These are phyloP conservation scores for Austroboletus eburneus DNA, from an alignment of 768 basidiomycete genomes.

Conservation along the genomic window DNA sequence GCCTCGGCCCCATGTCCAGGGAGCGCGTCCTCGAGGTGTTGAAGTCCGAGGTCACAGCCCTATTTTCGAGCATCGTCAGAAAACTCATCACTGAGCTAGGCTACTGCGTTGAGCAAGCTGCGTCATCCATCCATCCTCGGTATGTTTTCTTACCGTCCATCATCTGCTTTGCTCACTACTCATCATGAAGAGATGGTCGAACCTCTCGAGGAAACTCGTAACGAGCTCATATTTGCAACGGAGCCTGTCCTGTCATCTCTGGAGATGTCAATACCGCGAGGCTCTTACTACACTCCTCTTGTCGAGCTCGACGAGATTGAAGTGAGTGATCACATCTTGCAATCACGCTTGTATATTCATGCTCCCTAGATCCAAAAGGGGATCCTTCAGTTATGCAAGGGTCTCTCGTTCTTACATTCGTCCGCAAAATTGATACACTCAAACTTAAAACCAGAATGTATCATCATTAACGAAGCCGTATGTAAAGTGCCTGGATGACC, in stretches of 20 bases:
- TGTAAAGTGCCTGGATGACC: constrained; percentile 24
- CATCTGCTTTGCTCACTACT: constrained; percentile 3
- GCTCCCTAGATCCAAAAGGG: constrained; percentile 85
- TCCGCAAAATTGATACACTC: constrained; percentile 91
- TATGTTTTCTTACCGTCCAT: constrained; percentile 28
- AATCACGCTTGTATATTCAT: constrained; percentile 3
- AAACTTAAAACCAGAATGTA: constrained; percentile 81
- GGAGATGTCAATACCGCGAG: constrained; percentile 67
- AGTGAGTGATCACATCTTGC: constrained; percentile 39
- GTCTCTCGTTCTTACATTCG: constrained; percentile 84
- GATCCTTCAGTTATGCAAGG: constrained; percentile 87
- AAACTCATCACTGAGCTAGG: constrained; percentile 43
- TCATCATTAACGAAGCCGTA: constrained; percentile 87
- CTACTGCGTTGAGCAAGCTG: constrained; percentile 75
- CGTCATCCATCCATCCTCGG: constrained; percentile 93
- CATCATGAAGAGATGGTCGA: constrained; percentile 83
- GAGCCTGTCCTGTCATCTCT: constrained; percentile 86
- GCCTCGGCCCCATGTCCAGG: constrained; percentile 55
- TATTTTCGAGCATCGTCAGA: background rate
- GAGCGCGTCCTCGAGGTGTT: constrained; percentile 80
- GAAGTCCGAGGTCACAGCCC: constrained; percentile 74
- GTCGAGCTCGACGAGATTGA: constrained; percentile 96
- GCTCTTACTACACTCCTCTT: constrained; percentile 48
- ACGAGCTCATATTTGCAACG: constrained; percentile 87
- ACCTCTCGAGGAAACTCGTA: constrained; percentile 90